Conservation (phyloP, 2,329 filamentous ascomycete genomes). For the Pseudocercospora pini-densiflorae region DNA sequence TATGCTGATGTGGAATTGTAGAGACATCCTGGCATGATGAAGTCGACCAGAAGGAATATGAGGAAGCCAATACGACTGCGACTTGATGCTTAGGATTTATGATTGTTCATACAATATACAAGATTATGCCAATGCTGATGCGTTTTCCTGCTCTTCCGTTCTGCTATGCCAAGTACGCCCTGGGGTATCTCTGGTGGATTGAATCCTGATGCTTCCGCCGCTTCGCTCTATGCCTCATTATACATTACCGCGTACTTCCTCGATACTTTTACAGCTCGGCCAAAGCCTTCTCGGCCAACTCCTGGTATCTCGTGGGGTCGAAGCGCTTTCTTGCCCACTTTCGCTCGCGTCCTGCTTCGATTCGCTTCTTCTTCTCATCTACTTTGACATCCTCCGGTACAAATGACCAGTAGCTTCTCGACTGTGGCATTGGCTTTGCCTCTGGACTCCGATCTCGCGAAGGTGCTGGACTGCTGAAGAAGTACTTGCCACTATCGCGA, state of each 20-base stretch:
- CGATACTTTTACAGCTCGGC: slow-evolving; percentile 33
- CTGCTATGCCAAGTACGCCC: background rate
- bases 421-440: slow-evolving; percentile 14
- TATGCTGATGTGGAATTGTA: slow-evolving; percentile 7
- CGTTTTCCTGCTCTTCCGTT: background rate
- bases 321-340: slow-evolving; percentile 37
- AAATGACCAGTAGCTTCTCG: slow-evolving; percentile 34
- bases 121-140: background rate
- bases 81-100: background rate
- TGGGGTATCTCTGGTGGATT: background rate
- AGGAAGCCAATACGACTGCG: slow-evolving; percentile 32
- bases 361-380: slow-evolving; percentile 34
- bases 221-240: background rate
- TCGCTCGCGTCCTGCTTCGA: slow-evolving; percentile 35
- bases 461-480: slow-evolving; percentile 17
- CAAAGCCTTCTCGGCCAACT: slow-evolving; percentile 36
- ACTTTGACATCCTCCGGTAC: slow-evolving; percentile 32
- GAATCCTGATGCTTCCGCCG: background rate
- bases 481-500: slow-evolving; percentile 9
- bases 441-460: background rate
- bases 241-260: background rate
- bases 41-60: slow-evolving; percentile 46
- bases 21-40: slow-evolving; percentile 45
- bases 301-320: slow-evolving; percentile 31
- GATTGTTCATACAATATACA: background rate